Percentiles rank a stretch among this genome's conserved stretches.
Conservation (phyloP, 208 protist species). For the Acanthamoeba healyi region DNA sequence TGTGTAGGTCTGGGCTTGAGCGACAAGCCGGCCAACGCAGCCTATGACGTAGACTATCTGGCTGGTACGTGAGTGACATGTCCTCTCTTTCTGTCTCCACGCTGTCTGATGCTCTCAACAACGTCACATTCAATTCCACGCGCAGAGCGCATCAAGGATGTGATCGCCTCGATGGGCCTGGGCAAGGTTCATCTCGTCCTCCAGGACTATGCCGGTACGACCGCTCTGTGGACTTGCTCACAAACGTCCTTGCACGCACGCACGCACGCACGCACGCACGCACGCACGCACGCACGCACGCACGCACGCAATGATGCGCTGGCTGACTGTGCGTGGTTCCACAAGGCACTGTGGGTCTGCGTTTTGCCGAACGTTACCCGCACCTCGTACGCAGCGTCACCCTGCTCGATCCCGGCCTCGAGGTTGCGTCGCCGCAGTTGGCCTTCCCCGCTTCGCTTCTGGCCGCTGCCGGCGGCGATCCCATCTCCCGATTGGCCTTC, state of each 20-base stretch:
- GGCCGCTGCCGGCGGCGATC: background rate
- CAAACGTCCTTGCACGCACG: too few species aligned
- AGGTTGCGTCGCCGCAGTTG: background rate
- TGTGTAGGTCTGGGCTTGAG: conserved; percentile 15
- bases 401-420: conserved; percentile 25
- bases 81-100: background rate
- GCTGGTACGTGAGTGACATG: background rate
- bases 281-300: too few species aligned
- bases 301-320: too few species aligned
- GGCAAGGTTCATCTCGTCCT: conserved; percentile 51
- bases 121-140: too few species aligned
- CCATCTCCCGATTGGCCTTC: background rate
- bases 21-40: conserved; percentile 9
- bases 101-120: too few species aligned
- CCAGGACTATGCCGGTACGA: conserved; percentile 46
- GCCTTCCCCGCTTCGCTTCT: conserved; percentile 49
- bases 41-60: conserved; percentile 45
- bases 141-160: conserved; percentile 48
- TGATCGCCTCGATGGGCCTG: conserved; percentile 47
- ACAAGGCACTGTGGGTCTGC: conserved; percentile 19
- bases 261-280: too few species aligned
- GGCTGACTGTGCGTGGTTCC: too few species aligned
- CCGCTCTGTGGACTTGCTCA: too few species aligned
- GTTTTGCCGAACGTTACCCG: background rate
- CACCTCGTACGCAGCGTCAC: conserved; percentile 47